These are phyloP conservation scores for Aspergillus cejpii DNA, from an alignment of 2,329 filamentous ascomycete species.

Conservation along the genomic window DNA sequence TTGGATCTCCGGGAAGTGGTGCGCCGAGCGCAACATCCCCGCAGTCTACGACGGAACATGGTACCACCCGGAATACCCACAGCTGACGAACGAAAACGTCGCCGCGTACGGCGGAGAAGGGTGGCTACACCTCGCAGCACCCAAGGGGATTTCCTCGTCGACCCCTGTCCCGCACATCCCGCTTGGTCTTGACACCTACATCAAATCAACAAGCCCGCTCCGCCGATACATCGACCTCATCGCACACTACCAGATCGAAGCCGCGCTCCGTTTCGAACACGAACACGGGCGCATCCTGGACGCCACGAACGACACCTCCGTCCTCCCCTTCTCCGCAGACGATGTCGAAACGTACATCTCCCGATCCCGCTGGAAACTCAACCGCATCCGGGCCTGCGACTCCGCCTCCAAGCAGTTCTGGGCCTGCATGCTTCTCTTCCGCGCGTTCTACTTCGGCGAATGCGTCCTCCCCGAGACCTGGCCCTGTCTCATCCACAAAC, in stretches of 20 bases:
- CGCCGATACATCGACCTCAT: slow-evolving; percentile 57
- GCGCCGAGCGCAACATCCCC: slow-evolving; percentile 34
- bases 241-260: slow-evolving; percentile 59
- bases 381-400: slow-evolving; percentile 37
- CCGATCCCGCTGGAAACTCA: slow-evolving; percentile 39
- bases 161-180: slow-evolving; percentile 45
- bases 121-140: slow-evolving; percentile 34
- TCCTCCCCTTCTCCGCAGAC: slow-evolving; percentile 46
- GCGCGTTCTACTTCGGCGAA: slow-evolving; percentile 52
- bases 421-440: slow-evolving; percentile 50
- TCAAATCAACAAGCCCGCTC: slow-evolving; percentile 56
- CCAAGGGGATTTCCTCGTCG: slow-evolving; percentile 41
- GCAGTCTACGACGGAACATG: slow-evolving; percentile 33
- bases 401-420: slow-evolving; percentile 42
- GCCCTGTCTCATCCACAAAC: slow-evolving; percentile 30
- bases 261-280: slow-evolving; percentile 52
- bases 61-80: slow-evolving; percentile 38
- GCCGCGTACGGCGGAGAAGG: slow-evolving; percentile 38
- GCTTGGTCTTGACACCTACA: slow-evolving; percentile 49
- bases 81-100: slow-evolving; percentile 34
- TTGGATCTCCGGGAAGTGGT: slow-evolving; percentile 32
- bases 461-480: slow-evolving; percentile 46
- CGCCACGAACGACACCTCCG: slow-evolving; percentile 19
- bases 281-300: slow-evolving; percentile 40
- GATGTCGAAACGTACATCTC: slow-evolving; percentile 47